Evolutionary conservation across 805 yeast species (phyloP).

Genomic region (Candida tibetensis): DNA sequence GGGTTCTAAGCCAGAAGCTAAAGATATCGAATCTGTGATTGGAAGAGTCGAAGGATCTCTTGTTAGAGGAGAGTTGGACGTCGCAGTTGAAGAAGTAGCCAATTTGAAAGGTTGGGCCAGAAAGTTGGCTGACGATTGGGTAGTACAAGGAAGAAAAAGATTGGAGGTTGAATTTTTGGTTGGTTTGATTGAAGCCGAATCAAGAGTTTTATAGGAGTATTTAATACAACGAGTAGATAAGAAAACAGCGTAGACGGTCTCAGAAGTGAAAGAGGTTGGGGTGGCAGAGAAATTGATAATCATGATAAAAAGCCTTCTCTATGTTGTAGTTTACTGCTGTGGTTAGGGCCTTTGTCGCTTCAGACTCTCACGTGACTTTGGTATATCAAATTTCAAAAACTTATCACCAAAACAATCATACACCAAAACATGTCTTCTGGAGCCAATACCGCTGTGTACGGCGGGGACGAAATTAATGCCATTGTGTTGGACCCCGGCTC

Average conservation of each 20-base stretch:
- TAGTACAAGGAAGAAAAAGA: slow-evolving; percentile 82
- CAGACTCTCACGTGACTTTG: too few relatives aligned
- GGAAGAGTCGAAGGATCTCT: slow-evolving; percentile 80
- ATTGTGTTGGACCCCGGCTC: slow-evolving; percentile 92
- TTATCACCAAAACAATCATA: neutral
- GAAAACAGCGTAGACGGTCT: too few relatives aligned
- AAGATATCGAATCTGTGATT: slow-evolving; percentile 84
- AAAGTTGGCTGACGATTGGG: slow-evolving; percentile 88
- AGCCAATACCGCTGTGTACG: slow-evolving; percentile 25
- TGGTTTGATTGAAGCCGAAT: slow-evolving; percentile 63
- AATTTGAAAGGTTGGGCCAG: slow-evolving; percentile 91
- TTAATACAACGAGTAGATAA: too few relatives aligned
- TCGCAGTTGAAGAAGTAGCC: slow-evolving; percentile 91
- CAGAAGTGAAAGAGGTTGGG: too few relatives aligned
- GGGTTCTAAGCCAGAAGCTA: slow-evolving; percentile 71
- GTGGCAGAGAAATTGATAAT: too few relatives aligned
- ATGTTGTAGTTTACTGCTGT: too few relatives aligned
- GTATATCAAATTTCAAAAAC: neutral
- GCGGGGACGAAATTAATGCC: slow-evolving; percentile 81
- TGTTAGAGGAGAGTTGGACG: slow-evolving; percentile 71
- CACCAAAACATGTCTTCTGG: slow-evolving; percentile 19
- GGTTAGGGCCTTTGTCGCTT: too few relatives aligned
- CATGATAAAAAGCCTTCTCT: too few relatives aligned
- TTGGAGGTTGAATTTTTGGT: slow-evolving; percentile 82
- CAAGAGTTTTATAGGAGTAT: slow-evolving; percentile 40